Conservation (phyloP, 768 basidiomycete genomes). For the Hysterangium stoloniferum region DNA sequence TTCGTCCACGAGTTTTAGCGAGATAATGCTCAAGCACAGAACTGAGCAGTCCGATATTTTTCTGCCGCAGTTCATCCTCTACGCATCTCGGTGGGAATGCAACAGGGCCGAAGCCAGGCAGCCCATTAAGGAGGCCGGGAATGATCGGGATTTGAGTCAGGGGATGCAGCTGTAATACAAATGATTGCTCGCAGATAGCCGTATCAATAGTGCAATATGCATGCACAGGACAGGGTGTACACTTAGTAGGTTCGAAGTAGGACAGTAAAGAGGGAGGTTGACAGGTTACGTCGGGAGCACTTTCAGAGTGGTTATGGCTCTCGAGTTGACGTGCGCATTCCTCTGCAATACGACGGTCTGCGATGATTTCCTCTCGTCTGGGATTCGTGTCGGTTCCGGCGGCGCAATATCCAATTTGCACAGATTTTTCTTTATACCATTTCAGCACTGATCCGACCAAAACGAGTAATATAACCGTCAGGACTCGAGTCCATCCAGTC, state of each 20-base stretch:
- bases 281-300: slow-evolving; percentile 31
- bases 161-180: slow-evolving; percentile 52
- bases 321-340: slow-evolving; percentile 38
- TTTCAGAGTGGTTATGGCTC: slow-evolving; percentile 10
- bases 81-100: slow-evolving; percentile 69
- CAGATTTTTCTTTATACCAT: slow-evolving; percentile 60
- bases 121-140: slow-evolving; percentile 47
- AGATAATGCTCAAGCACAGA: slow-evolving; percentile 60
- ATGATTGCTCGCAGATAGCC: slow-evolving; percentile 62
- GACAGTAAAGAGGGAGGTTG: slow-evolving; percentile 48
- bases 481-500: slow-evolving; percentile 19
- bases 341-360: slow-evolving; percentile 38
- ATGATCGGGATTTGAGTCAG: slow-evolving; percentile 26
- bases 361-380: slow-evolving; percentile 41
- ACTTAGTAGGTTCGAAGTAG: slow-evolving; percentile 49
- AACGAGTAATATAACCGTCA: slow-evolving; percentile 37
- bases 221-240: slow-evolving; percentile 68
- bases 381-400: slow-evolving; percentile 52
- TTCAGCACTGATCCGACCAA: slow-evolving; percentile 26
- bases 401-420: slow-evolving; percentile 72
- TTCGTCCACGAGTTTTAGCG: slow-evolving; percentile 53
- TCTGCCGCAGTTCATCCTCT: slow-evolving; percentile 69
- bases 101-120: slow-evolving; percentile 71
- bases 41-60: slow-evolving; percentile 65
- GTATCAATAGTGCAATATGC: slow-evolving; percentile 49